phyloP scores from a whole-genome alignment of 1,284 basidiomycete species.

The Melampsora allii-populina region DNA sequence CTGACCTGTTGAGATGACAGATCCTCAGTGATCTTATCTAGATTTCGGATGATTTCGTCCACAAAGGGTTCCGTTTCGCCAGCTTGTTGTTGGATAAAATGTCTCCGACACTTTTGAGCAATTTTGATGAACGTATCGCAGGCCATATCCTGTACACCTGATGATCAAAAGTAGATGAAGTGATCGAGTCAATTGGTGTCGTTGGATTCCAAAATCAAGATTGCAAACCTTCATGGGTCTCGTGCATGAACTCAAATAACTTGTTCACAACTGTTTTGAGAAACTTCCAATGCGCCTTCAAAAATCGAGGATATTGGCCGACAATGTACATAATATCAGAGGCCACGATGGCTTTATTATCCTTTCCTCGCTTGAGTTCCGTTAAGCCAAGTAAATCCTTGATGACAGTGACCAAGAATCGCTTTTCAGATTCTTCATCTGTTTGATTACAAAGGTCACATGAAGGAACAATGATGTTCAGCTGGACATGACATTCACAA shows the following conservation, averaged over 20 bases:
- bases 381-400: slow-evolving; percentile 95
- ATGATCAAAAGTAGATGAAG: not conserved
- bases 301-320: slow-evolving; percentile 97
- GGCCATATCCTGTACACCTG: slow-evolving; percentile 94
- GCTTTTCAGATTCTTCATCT: slow-evolving; percentile 97
- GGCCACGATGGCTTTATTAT: slow-evolving; percentile 99
- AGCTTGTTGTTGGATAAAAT: slow-evolving; percentile 98
- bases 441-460: not conserved
- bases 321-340: slow-evolving; percentile 99
- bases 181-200: not conserved
- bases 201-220: not conserved
- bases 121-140: slow-evolving; percentile 99
- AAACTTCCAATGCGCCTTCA: slow-evolving; percentile 99
- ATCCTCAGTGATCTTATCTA: slow-evolving; percentile 94
- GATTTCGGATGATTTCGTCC: slow-evolving; percentile 87
- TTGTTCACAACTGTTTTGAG: slow-evolving; percentile 99
- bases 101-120: slow-evolving; percentile 94
- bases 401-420: slow-evolving; percentile 98
- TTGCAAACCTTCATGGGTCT: slow-evolving; percentile 81
- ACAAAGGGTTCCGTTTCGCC: slow-evolving; percentile 97
- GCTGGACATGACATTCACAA: slow-evolving; percentile 3
- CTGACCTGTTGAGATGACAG: slow-evolving; percentile 84
- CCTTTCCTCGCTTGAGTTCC: slow-evolving; percentile 98
- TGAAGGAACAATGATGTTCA: not conserved
- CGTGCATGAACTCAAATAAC: slow-evolving; percentile 99